phyloP scores from a whole-genome alignment of 2,329 filamentous ascomycete species.

The Calonectria montana region DNA sequence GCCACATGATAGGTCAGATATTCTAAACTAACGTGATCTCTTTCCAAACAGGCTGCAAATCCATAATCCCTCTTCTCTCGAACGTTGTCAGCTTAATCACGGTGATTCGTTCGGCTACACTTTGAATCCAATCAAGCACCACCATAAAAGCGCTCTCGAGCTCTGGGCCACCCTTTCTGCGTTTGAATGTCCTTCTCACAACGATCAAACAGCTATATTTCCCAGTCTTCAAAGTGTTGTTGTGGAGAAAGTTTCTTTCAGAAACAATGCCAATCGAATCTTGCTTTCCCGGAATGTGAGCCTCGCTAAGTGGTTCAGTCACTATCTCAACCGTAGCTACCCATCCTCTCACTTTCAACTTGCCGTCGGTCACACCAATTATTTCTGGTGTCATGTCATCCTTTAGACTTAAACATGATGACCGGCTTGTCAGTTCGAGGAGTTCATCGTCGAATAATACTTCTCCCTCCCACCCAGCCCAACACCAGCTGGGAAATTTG shows the following conservation, averaged over 20 bases:
- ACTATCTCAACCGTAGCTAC: background rate
- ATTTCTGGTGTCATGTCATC: background rate
- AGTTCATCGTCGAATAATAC: background rate
- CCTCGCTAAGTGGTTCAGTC: conserved; percentile 6
- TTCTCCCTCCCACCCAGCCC: conserved; percentile 6
- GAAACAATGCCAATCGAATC: background rate
- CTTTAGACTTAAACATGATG: background rate
- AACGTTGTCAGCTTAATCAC: background rate
- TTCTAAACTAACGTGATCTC: background rate
- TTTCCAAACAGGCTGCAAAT: background rate
- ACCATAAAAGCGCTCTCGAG: background rate
- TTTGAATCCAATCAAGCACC: background rate
- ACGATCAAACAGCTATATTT: background rate
- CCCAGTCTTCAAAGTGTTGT: background rate
- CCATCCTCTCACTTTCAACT: background rate
- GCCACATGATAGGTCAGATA: too few species aligned
- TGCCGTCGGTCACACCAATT: background rate
- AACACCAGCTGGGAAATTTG: conserved; percentile 4
- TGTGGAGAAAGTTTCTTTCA: conserved; percentile 3
- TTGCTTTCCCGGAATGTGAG: background rate
- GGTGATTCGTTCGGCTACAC: background rate
- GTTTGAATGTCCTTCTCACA: background rate
- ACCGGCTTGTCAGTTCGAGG: background rate
- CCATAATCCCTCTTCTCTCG: background rate
- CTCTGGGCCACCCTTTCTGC: background rate